Base-by-base conservation (phyloP, 805 yeast genomes). In the Lipomyces yamadae region DNA sequence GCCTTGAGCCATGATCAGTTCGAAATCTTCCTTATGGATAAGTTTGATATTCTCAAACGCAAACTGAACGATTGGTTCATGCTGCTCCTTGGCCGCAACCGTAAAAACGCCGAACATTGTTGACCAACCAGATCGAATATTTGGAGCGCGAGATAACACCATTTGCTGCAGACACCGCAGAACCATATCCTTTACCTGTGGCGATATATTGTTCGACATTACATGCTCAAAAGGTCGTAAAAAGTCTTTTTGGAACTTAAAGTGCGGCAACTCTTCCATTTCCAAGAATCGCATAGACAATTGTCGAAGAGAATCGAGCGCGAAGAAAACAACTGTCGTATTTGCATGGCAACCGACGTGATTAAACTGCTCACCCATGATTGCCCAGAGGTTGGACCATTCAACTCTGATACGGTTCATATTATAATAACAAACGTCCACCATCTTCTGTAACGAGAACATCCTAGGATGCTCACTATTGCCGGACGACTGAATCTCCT, bases 341-440 rank as follows among this genome's bases (percentile, higher is more conserved):
- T 93, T 94, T 52, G 86, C 78, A 75, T 91, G 90, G 66, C 96
- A 88, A 2, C 96, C 96, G 70, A 92, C 93, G 58, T 82, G 85
- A 71, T 91, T 91, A 80, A 95, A 95, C 55, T 91, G 90, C 65
- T 85, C 90, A 15, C 97, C 97, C 90, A 95, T 90, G 8, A 91
- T 89, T 15, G 90, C 85, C 99, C 99, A 95, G 66, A 95, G 82
- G 63, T 91, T 94, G 4, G 97, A 86, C 98, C 99, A 95, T 78
- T 96, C 97, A 68, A 95, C 88, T 77, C 97, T 86, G 73, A 95
- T 93, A 81, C 99, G 90, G 60, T 87, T 87, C 98, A 95, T 95
- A 77, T 96, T 96, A 81, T 96, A 95, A 78, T 95, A 94, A 78
- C 98, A 94, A 55, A 95, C 96, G 78, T 96, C 99, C 61, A 95